These are phyloP conservation scores for Nothophoma quercina DNA, from an alignment of 2,329 filamentous ascomycete genomes.

Conservation along the genomic window DNA sequence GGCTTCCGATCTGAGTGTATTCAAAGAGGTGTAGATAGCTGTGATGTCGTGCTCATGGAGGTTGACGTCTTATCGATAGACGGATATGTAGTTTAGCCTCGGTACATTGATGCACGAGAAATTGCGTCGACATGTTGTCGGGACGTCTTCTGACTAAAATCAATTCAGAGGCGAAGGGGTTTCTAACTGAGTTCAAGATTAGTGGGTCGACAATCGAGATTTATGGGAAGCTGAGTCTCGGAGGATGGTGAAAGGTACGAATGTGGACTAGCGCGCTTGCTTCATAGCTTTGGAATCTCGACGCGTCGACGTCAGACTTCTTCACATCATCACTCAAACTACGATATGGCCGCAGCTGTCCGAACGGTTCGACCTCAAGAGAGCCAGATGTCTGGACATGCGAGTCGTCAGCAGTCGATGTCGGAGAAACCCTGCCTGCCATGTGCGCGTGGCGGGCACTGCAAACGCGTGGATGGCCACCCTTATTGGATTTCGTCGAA, in stretches of 20 bases:
- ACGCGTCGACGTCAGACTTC: constrained; percentile 6
- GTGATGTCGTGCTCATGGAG: constrained; percentile 12
- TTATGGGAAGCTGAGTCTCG: background rate
- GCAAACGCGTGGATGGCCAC: background rate
- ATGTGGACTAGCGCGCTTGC: background rate
- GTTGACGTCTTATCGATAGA: constrained; percentile 20
- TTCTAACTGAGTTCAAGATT: no score
- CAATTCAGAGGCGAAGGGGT: no score
- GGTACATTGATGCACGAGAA: constrained; percentile 7
- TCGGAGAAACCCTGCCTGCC: background rate
- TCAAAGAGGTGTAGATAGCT: background rate
- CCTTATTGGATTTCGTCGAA: background rate
- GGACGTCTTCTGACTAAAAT: no score
- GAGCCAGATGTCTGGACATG: background rate
- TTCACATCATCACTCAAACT: background rate
- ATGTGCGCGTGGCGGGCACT: background rate
- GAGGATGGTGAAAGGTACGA: background rate
- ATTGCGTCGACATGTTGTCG: background rate
- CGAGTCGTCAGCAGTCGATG: no score
- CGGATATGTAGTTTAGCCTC: constrained; percentile 23
- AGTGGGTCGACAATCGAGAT: background rate
- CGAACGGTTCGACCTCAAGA: background rate
- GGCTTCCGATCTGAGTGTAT: no score
- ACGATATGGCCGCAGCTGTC: background rate
- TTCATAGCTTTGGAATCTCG: background rate